Evolutionary conservation across 768 basidiomycete species (phyloP).

Genomic region (Suillus tomentosus): DNA sequence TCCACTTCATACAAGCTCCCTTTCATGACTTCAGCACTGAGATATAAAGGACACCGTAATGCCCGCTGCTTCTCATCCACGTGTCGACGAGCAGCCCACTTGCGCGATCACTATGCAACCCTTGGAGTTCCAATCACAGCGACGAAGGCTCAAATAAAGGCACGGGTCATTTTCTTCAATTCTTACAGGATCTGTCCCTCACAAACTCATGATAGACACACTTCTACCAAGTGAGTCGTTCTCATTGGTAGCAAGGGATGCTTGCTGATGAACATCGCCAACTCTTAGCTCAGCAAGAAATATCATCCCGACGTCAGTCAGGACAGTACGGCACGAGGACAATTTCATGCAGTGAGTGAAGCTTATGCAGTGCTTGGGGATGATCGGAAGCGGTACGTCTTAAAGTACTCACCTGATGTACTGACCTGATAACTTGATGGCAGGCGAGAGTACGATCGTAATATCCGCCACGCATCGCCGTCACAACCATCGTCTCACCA

Average conservation of each 20-base stretch:
- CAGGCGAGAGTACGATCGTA: slow-evolving; percentile 37
- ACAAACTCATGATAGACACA: slow-evolving; percentile 21
- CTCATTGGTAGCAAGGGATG: neutral
- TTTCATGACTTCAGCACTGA: neutral
- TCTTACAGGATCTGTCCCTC: slow-evolving; percentile 10
- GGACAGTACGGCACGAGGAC: slow-evolving; percentile 40
- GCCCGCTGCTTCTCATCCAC: slow-evolving; percentile 26
- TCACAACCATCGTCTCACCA: slow-evolving; percentile 20
- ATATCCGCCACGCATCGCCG: slow-evolving; percentile 13
- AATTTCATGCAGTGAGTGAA: slow-evolving; percentile 48
- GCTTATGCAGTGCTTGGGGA: slow-evolving; percentile 48
- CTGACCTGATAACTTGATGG: neutral
- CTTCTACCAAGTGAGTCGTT: slow-evolving; percentile 32
- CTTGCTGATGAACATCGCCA: neutral
- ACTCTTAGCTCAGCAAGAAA: slow-evolving; percentile 46
- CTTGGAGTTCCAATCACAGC: slow-evolving; percentile 31
- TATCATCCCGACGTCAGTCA: slow-evolving; percentile 48
- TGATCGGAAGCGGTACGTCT: slow-evolving; percentile 44
- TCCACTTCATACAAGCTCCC: slow-evolving; percentile 7
- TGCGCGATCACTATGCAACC: slow-evolving; percentile 29
- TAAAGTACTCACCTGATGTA: too few relatives aligned
- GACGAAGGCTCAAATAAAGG: slow-evolving; percentile 36
- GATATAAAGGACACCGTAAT: neutral
- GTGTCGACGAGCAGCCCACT: slow-evolving; percentile 13
- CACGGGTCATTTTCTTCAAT: slow-evolving; percentile 5